A percentile compares a stretch with the other conserved stretches of the same genome.
Evolutionary conservation across 257 asterid species (phyloP).

Genomic region (Rauvolfia tetraphylla): DNA sequence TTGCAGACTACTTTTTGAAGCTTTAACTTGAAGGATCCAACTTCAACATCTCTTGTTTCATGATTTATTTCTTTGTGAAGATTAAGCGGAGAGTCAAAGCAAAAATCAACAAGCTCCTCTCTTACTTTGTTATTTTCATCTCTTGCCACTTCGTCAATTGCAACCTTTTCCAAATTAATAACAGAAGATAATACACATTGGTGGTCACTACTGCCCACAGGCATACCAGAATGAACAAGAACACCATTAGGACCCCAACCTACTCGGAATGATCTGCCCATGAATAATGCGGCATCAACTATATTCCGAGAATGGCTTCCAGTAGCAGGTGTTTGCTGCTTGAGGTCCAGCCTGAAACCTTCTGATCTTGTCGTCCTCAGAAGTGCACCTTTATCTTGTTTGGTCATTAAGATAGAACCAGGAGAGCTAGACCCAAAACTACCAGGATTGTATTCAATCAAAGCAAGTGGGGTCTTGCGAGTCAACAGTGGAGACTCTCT

Average conservation of each 20-base stretch:
- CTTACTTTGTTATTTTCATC: constrained; percentile 56
- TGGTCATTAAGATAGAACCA: constrained; percentile 73
- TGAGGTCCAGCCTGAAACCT: constrained; percentile 74
- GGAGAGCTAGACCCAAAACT: constrained; percentile 60
- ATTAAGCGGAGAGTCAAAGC: constrained; percentile 72
- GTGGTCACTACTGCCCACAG: constrained; percentile 56
- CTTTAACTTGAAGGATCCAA: constrained; percentile 57
- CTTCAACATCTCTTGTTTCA: constrained; percentile 51
- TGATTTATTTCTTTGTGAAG: constrained; percentile 76
- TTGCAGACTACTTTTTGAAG: constrained; percentile 72
- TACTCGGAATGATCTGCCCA: constrained; percentile 96
- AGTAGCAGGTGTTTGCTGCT: constrained; percentile 57
- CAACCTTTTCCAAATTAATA: constrained; percentile 81
- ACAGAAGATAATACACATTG: constrained; percentile 60
- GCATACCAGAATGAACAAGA: constrained; percentile 89
- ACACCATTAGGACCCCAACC: constrained; percentile 99
- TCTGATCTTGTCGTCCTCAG: constrained; percentile 46
- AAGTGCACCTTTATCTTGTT: constrained; percentile 63
- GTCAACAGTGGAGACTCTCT: constrained; percentile 43
- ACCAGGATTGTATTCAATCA: constrained; percentile 68
- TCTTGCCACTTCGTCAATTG: constrained; percentile 66
- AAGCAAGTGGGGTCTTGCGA: constrained; percentile 89
- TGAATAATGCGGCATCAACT: constrained; percentile 95
- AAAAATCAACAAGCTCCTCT: constrained; percentile 60
- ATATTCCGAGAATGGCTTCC: constrained; percentile 59